Evolutionary conservation across 2,329 filamentous ascomycete genomes (phyloP).

Genomic region (Tetracladium maxilliforme): DNA sequence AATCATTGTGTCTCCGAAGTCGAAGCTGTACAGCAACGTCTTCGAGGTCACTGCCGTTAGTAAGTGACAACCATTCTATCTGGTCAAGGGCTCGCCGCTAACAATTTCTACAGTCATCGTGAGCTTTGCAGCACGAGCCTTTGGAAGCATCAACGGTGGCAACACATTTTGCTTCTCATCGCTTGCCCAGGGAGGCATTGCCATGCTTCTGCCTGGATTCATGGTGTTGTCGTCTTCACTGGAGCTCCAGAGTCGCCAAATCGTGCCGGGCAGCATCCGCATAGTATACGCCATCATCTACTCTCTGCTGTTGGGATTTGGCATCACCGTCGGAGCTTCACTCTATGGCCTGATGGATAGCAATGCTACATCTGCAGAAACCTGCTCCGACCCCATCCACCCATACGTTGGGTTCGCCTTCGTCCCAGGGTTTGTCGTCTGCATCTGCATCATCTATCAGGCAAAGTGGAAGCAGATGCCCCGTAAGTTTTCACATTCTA

Average conservation of each 20-base stretch:
- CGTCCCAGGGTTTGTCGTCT: slow-evolving; percentile 59
- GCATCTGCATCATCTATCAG: slow-evolving; percentile 63
- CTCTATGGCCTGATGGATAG: slow-evolving; percentile 35
- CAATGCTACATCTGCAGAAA: slow-evolving; percentile 27
- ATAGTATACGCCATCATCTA: slow-evolving; percentile 46
- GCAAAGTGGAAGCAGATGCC: slow-evolving; percentile 72
- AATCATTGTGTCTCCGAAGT: slow-evolving; percentile 52
- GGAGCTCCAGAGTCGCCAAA: slow-evolving; percentile 37
- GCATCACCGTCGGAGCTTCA: slow-evolving; percentile 39
- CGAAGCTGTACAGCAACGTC: slow-evolving; percentile 51
- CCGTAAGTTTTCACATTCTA: no score
- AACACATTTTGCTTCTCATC: slow-evolving; percentile 50
- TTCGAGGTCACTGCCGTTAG: slow-evolving; percentile 49
- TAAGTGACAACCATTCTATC: no score
- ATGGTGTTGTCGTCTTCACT: slow-evolving; percentile 42
- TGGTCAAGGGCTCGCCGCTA: no score
- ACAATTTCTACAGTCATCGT: slow-evolving; percentile 46
- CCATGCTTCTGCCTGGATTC: slow-evolving; percentile 51
- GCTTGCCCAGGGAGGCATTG: slow-evolving; percentile 48
- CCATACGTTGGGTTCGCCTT: slow-evolving; percentile 52
- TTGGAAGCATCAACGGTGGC: slow-evolving; percentile 41
- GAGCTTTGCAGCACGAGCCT: slow-evolving; percentile 45
- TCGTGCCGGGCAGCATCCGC: slow-evolving; percentile 39
- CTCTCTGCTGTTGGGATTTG: slow-evolving; percentile 39
- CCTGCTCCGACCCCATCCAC: slow-evolving; percentile 28